Evolutionary conservation across 202 grass and related monocot genomes (phyloP).

Genomic region (Saccharum hybrid): DNA sequence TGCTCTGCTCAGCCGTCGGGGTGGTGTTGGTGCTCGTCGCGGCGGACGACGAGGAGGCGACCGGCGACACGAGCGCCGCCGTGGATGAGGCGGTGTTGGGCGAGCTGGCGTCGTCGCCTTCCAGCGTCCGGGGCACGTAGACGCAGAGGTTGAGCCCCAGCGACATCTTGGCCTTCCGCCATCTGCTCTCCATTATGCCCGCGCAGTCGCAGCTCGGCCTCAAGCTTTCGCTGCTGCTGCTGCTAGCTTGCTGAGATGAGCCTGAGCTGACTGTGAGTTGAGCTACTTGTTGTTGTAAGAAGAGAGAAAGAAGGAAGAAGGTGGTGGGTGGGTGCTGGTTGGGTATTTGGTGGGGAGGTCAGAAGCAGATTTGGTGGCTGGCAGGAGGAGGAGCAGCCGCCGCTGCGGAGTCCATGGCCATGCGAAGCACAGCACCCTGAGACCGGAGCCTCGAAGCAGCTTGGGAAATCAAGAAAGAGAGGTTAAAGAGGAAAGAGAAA

Average conservation of each 20-base stretch:
- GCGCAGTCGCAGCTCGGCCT: neutral
- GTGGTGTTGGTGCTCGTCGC: slow-evolving; percentile 57
- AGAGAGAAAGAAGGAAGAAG: neutral
- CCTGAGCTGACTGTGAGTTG: neutral
- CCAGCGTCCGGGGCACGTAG: slow-evolving; percentile 71
- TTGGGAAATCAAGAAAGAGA: slow-evolving; percentile 35
- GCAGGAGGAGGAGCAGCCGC: neutral
- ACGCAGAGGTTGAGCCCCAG: slow-evolving; percentile 91
- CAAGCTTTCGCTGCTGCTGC: neutral
- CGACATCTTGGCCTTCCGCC: slow-evolving; percentile 92
- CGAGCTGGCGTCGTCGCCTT: slow-evolving; percentile 50
- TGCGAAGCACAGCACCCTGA: slow-evolving; percentile 16
- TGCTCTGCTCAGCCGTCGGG: slow-evolving; percentile 35
- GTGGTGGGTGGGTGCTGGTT: slow-evolving; percentile 1
- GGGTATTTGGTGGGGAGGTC: slow-evolving; percentile 23
- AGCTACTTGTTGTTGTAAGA: neutral
- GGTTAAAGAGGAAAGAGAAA: slow-evolving; percentile 26
- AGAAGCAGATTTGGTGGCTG: slow-evolving; percentile 29
- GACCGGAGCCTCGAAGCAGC: neutral
- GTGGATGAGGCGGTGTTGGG: slow-evolving; percentile 48
- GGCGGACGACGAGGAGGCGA: slow-evolving; percentile 51
- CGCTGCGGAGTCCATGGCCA: slow-evolving; percentile 46
- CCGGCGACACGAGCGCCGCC: slow-evolving; percentile 56
- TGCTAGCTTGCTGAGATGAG: neutral
- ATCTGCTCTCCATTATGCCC: slow-evolving; percentile 70